A percentile compares a stretch with the other conserved stretches of the same genome.
Conservation (phyloP, 108 stramenopile genomes). For the Nitzschia sp. region DNA sequence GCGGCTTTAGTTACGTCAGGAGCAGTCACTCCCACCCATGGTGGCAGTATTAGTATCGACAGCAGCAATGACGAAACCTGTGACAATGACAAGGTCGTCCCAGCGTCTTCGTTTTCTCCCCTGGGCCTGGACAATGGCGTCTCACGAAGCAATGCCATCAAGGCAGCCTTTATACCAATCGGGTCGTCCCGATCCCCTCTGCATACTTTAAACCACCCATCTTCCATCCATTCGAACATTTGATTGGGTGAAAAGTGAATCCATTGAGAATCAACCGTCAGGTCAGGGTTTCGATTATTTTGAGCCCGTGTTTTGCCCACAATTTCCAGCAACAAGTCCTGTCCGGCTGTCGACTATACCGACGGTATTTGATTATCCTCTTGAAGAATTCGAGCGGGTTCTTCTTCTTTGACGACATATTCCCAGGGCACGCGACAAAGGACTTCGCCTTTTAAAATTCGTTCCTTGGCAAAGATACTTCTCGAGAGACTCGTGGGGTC, state of each 20-base stretch:
- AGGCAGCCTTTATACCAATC: conserved; percentile 37
- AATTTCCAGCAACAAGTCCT: conserved; percentile 41
- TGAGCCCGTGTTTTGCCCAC: conserved; percentile 1
- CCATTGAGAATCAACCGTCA: neutral
- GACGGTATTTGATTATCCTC: conserved; percentile 29
- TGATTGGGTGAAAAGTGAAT: neutral
- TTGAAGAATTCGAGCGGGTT: conserved; percentile 21
- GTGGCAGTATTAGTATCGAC: no score
- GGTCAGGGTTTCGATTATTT: neutral
- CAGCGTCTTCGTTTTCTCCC: neutral
- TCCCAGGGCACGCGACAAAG: conserved; percentile 34
- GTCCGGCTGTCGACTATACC: conserved; percentile 53
- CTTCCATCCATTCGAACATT: neutral
- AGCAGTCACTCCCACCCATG: no score
- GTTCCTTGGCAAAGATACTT: conserved; percentile 42
- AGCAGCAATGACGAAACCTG: no score
- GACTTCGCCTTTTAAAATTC: conserved; percentile 29
- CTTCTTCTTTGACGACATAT: neutral
- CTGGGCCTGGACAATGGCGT: conserved; percentile 1
- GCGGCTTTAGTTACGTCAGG: no score
- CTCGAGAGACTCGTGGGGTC: neutral
- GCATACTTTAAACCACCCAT: conserved; percentile 28
- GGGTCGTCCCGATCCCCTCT: conserved; percentile 28
- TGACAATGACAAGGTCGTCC: no score
- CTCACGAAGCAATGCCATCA: conserved; percentile 44